These are phyloP conservation scores for Ligustrum vulgare DNA, from an alignment of 257 asterid genomes.

Conservation along the genomic window DNA sequence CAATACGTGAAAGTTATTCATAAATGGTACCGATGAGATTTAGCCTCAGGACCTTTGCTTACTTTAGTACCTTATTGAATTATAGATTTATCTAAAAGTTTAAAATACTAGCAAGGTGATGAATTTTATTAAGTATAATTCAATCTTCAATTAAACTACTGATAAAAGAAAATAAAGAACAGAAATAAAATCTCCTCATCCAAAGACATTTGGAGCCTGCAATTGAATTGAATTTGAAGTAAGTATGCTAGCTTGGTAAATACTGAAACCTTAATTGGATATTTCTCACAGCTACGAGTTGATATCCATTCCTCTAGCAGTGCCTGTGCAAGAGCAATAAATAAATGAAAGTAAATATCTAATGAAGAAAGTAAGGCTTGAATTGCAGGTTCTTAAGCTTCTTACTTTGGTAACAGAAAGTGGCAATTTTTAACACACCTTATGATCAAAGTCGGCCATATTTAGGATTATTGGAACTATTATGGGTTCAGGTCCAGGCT, in stretches of 20 bases:
- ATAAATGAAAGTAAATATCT: conserved; percentile 4
- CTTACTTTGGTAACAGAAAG: conserved; percentile 15
- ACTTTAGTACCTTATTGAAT: not conserved
- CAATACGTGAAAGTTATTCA: not conserved
- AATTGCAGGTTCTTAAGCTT: conserved; percentile 14
- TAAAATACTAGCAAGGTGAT: not conserved
- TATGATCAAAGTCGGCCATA: conserved; percentile 97
- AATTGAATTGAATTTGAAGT: not conserved
- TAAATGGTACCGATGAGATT: not conserved
- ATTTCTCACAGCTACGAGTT: conserved; percentile 68
- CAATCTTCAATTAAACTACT: not conserved
- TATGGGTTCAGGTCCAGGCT: conserved; percentile 86
- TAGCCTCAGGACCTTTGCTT: not conserved
- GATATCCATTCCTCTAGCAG: conserved; percentile 96
- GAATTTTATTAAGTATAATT: not conserved
- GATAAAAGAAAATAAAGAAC: not conserved
- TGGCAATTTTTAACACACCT: conserved; percentile 49
- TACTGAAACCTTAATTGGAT: conserved; percentile 65
- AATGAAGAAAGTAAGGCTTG: conserved; percentile 2
- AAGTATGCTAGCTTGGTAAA: conserved; percentile 19
- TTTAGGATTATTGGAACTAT: conserved; percentile 80
- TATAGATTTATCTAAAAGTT: no score
- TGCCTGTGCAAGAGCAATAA: conserved; percentile 54
- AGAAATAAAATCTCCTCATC: not conserved
- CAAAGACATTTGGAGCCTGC: conserved; percentile 14